A percentile compares a stretch with the other conserved stretches of the same genome.
Evolutionary conservation across 306 rosid species (phyloP).

Genomic region (Cucurbita pepo): DNA sequence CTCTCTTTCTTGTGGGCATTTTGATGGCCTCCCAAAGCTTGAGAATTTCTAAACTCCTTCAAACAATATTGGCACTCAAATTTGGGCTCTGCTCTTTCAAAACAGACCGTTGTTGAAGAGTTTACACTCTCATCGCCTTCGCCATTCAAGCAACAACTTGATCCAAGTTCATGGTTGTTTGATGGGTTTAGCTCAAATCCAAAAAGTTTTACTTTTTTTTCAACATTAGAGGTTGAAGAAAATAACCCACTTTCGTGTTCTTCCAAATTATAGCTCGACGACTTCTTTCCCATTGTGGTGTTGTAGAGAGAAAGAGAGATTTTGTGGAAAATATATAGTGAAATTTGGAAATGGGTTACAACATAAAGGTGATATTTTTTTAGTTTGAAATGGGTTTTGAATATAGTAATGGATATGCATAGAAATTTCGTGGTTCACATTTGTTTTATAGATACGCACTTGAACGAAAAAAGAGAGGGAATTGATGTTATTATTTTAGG

Average conservation of each 20-base stretch:
- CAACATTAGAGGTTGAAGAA: conserved; percentile 20
- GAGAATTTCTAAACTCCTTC: conserved; percentile 82
- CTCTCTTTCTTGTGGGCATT: conserved; percentile 96
- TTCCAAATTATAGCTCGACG: not conserved
- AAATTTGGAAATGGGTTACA: not conserved
- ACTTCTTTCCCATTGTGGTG: not conserved
- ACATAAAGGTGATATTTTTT: not conserved
- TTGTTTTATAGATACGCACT: not conserved
- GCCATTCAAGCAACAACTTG: conserved; percentile 21
- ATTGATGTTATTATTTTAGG: not conserved
- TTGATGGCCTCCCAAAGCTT: conserved; percentile 93
- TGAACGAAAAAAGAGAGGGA: not conserved
- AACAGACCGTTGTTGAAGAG: conserved; percentile 38
- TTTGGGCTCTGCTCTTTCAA: conserved; percentile 9
- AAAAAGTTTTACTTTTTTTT: conserved; percentile 69
- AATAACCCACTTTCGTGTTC: conserved; percentile 4
- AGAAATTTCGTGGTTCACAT: conserved; percentile 13
- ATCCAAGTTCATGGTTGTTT: conserved; percentile 4
- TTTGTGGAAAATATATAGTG: not conserved
- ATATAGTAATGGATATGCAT: not conserved
- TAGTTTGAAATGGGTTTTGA: not conserved
- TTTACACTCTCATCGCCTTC: conserved; percentile 52
- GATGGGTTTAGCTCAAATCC: conserved; percentile 68
- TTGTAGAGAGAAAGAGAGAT: not conserved
- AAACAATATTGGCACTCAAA: conserved; percentile 84